phyloP scores from a whole-genome alignment of 345 rosid genomes.

The Psidium guajava region DNA sequence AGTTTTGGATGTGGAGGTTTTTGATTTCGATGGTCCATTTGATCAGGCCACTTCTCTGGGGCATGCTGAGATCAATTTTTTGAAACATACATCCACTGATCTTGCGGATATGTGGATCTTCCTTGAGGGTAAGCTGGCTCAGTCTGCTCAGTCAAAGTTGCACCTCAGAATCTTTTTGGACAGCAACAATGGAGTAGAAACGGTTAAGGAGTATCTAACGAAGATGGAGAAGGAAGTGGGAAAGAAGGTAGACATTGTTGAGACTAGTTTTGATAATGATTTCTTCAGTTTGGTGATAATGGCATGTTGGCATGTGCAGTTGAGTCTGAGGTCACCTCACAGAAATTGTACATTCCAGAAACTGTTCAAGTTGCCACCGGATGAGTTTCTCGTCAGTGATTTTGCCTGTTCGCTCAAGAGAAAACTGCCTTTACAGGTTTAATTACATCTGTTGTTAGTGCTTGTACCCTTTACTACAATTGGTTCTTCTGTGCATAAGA shows the following conservation, averaged over 20 bases:
- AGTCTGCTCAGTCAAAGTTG: constrained; percentile 69
- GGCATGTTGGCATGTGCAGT: constrained; percentile 22
- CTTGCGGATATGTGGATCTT: constrained; percentile 70
- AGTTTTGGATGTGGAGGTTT: constrained; percentile 76
- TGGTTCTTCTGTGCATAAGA: not conserved
- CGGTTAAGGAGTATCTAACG: constrained; percentile 60
- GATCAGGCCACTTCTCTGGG: constrained; percentile 83
- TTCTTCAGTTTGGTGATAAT: not conserved
- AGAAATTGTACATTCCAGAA: constrained; percentile 69
- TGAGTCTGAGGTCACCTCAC: constrained; percentile 71
- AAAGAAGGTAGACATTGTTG: constrained; percentile 47
- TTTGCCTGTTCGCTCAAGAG: constrained; percentile 71
- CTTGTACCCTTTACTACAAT: not conserved
- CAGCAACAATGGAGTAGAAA: constrained; percentile 68
- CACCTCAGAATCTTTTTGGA: constrained; percentile 70
- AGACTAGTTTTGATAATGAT: not conserved
- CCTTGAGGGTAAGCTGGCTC: constrained; percentile 77
- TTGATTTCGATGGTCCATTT: constrained; percentile 90
- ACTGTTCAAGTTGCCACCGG: constrained; percentile 76
- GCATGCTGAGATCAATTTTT: constrained; percentile 73
- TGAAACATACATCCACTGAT: constrained; percentile 64
- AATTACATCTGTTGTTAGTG: not conserved
- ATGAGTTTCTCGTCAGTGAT: constrained; percentile 76
- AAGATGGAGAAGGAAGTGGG: constrained; percentile 94
- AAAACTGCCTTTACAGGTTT: constrained; percentile 80